phyloP scores from a whole-genome alignment of 2,329 filamentous ascomycete genomes.

The Epichloe uncinata region DNA sequence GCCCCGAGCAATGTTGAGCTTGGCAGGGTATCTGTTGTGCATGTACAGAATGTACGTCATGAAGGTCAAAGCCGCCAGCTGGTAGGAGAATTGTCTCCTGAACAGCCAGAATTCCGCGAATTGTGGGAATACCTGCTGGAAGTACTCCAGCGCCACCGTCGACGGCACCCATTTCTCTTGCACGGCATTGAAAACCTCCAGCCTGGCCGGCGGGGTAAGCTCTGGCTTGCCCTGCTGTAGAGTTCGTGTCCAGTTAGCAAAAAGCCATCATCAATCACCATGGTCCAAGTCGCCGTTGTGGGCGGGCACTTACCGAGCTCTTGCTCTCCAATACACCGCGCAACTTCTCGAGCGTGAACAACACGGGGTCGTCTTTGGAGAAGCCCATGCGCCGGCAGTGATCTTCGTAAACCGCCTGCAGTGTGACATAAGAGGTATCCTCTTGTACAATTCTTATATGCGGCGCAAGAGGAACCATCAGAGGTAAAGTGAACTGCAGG shows the following conservation, averaged over 20 bases:
- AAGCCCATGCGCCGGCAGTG: slow-evolving; percentile 78
- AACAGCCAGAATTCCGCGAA: slow-evolving; percentile 98
- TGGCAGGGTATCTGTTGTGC: slow-evolving; percentile 89
- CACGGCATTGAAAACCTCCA: slow-evolving; percentile 90
- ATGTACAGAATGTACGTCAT: slow-evolving; percentile 99
- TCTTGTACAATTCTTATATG: slow-evolving; percentile 94
- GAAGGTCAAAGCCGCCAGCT: slow-evolving; percentile 87
- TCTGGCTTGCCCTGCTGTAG: slow-evolving; percentile 51
- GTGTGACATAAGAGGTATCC: slow-evolving; percentile 82
- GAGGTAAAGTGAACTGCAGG: slow-evolving; percentile 85
- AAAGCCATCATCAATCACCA: not conserved
- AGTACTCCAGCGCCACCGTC: slow-evolving; percentile 74
- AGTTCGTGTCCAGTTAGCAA: not conserved
- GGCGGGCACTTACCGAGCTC: slow-evolving; percentile 36
- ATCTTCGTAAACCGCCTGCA: slow-evolving; percentile 94
- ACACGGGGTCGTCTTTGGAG: slow-evolving; percentile 86
- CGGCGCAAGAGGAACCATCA: slow-evolving; percentile 91
- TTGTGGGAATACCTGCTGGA: slow-evolving; percentile 74
- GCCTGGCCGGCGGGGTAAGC: slow-evolving; percentile 55
- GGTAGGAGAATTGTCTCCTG: slow-evolving; percentile 91
- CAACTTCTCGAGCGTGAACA: slow-evolving; percentile 93
- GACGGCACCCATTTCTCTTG: slow-evolving; percentile 87
- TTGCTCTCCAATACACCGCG: slow-evolving; percentile 61
- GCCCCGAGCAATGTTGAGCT: slow-evolving; percentile 78
- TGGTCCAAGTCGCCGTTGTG: not conserved